Evolutionary conservation across 768 basidiomycete species (phyloP), one percentile per base, ranked within the genome.

Genomic region (Lyophyllum atratum): DNA sequence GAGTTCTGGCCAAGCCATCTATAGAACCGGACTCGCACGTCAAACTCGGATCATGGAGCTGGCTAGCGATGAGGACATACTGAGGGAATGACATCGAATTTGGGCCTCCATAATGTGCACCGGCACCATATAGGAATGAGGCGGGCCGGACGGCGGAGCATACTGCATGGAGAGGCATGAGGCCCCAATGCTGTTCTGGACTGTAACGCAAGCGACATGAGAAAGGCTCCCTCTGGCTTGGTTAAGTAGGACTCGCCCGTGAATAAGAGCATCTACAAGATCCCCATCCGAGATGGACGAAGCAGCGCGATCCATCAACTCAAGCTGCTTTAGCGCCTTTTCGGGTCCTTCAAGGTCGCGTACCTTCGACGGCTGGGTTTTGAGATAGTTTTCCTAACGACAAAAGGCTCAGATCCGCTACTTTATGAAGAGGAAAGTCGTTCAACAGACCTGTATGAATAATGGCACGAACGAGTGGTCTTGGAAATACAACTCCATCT

Each of bases 1-100:
- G 97, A 98, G 72, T 98, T 98, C 68, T 98, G 94, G 9, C 96
- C 96, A 12, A 99, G 86, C 93, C 94, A 99, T 66, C 95, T 98
- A 64, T 3, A 40, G 2, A 39, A 33, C 21, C 52, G 52, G 14
- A 53, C 37, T 11, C 15, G 39, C 4, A 40, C 39, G 15, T n/a
- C n/a, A 19, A 15, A 40, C n/a, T 6, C 4, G 34, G 6, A 37
- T 15, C 34, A 11, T 31, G 11, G 29, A 31, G 29, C 29, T 6
- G 29, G 29, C 15, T 50, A 61, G 43, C n/a, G 25, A n/a, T 21
- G 45, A 24, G 33, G 3, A 80, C 89, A 53, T 71, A 96, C 95
- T 86, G 84, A 37, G 95, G 95, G 80, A 97, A 97, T 0, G 83
- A 65, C 74, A 92, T 84, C 2, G 82, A 72, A 60, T 84, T 86